Percentiles rank a stretch among this genome's conserved stretches.
Conservation (phyloP, 352 stramenopile species). For the Phytophthora pseudosyringae region DNA sequence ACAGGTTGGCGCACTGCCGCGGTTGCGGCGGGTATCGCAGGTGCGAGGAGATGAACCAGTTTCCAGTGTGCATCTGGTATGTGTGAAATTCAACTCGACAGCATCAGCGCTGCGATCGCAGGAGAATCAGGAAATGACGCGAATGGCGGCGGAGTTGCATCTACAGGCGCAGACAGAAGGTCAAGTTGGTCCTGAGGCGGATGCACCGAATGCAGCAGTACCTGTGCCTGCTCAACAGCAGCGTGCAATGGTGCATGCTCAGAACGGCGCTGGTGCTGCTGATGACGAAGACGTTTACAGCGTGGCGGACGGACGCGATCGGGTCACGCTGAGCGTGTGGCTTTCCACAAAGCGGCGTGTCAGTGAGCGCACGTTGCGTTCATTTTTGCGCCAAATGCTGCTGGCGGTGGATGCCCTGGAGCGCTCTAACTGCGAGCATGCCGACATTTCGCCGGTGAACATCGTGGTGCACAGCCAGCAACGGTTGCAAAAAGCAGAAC, state of each 20-base stretch:
- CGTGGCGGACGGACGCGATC: slow-evolving; percentile 41
- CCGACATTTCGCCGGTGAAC: slow-evolving; percentile 57
- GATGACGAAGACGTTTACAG: slow-evolving; percentile 54
- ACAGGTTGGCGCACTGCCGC: slow-evolving; percentile 15
- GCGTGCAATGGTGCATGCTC: slow-evolving; percentile 10
- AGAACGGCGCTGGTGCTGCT: slow-evolving; percentile 23
- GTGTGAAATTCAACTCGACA: slow-evolving; percentile 12
- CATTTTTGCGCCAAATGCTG: slow-evolving; percentile 69
- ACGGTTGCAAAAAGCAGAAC: neutral
- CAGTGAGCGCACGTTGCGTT: slow-evolving; percentile 48
- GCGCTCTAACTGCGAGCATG: slow-evolving; percentile 44
- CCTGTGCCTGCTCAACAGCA: slow-evolving; percentile 2
- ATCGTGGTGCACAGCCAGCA: slow-evolving; percentile 53
- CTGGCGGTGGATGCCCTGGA: slow-evolving; percentile 67
- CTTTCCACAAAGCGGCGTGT: slow-evolving; percentile 37
- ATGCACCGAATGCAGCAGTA: slow-evolving; percentile 8
- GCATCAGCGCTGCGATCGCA: neutral
- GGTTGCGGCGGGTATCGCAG: neutral
- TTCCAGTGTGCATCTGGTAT: slow-evolving; percentile 40
- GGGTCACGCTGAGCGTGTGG: slow-evolving; percentile 52
- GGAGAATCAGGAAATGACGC: slow-evolving; percentile 15
- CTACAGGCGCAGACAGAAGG: slow-evolving; percentile 3
- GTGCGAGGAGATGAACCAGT: slow-evolving; percentile 10
- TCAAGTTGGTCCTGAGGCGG: slow-evolving; percentile 7
- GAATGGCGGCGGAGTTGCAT: slow-evolving; percentile 25